These are phyloP conservation scores for Paecilomyces sp. DNA, from an alignment of 2,329 filamentous ascomycete species.

Conservation along the genomic window DNA sequence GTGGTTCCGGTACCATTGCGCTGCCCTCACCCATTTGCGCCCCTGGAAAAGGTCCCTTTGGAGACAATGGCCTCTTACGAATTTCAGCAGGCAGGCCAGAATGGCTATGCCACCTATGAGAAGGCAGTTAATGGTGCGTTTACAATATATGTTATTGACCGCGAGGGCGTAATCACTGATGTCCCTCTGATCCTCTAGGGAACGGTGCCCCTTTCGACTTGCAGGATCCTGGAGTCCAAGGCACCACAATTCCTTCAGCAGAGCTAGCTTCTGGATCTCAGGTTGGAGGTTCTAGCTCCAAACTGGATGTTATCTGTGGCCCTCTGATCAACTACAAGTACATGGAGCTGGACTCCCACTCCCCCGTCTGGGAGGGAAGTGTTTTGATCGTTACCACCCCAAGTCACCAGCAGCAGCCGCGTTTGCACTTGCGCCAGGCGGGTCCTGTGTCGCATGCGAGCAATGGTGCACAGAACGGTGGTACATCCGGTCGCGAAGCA, in stretches of 20 bases:
- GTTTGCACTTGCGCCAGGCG: conserved; percentile 45
- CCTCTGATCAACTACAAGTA: conserved; percentile 44
- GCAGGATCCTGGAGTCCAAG: not conserved
- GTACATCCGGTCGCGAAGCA: conserved; percentile 9
- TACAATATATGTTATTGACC: too few species aligned
- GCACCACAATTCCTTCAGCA: not conserved
- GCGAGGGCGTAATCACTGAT: not conserved
- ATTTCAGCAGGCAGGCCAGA: not conserved
- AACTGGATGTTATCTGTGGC: conserved; percentile 38
- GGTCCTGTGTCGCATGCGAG: conserved; percentile 19
- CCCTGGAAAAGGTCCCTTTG: not conserved
- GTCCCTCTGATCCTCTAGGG: not conserved
- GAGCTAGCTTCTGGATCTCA: conserved; percentile 1
- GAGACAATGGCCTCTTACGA: conserved; percentile 1
- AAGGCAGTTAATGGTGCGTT: not conserved
- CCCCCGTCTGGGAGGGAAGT: conserved; percentile 67
- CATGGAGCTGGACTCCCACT: conserved; percentile 29
- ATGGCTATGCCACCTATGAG: not conserved
- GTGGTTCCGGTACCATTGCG: not conserved
- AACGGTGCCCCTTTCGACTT: not conserved
- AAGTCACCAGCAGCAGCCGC: conserved; percentile 55
- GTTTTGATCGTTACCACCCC: conserved; percentile 75
- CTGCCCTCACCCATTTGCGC: not conserved
- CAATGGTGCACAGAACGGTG: conserved; percentile 13
- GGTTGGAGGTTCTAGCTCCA: conserved; percentile 9